Conservation (phyloP, 2,329 filamentous ascomycete species). For the Xylariaceae sp. region DNA sequence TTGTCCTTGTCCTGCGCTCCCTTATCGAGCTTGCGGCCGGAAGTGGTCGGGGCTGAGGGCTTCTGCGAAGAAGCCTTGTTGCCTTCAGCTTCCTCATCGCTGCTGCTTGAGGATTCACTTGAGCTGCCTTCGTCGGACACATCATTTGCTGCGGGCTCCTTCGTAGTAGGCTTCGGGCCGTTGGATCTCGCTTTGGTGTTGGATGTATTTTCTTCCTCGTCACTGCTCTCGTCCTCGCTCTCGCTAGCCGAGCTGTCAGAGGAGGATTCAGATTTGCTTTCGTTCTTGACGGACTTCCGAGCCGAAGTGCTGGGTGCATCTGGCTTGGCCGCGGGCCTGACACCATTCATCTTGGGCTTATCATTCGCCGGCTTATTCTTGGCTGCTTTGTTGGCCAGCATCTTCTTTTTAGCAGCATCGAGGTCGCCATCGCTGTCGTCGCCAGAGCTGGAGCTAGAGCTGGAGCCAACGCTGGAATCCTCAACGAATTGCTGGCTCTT, state of each 20-base stretch:
- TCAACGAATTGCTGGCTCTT: slow-evolving; percentile 12
- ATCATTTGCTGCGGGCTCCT: too few relatives aligned
- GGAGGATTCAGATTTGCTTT: slow-evolving; percentile 12
- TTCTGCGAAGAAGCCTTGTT: too few relatives aligned
- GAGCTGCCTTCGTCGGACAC: slow-evolving; percentile 2
- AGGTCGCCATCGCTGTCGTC: slow-evolving; percentile 24
- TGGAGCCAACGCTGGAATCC: slow-evolving; percentile 29
- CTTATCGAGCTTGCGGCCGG: too few relatives aligned
- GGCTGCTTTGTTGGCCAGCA: slow-evolving; percentile 17
- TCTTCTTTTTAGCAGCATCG: slow-evolving; percentile 24
- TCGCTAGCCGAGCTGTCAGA: slow-evolving; percentile 7
- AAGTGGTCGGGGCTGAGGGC: too few relatives aligned
- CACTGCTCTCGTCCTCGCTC: slow-evolving; percentile 2
- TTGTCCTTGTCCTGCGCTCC: slow-evolving; percentile 13
- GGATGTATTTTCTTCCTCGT: neutral
- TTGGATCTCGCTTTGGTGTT: neutral
- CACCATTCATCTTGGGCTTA: slow-evolving; percentile 14
- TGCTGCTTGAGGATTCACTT: slow-evolving; percentile 1
- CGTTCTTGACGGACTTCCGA: slow-evolving; percentile 9
- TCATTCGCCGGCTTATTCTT: slow-evolving; percentile 10
- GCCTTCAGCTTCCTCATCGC: slow-evolving; percentile 10
- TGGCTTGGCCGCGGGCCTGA: slow-evolving; percentile 10
- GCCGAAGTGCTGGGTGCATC: too few relatives aligned
- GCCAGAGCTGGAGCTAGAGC: slow-evolving; percentile 27
- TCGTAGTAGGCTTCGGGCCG: neutral